Base-by-base conservation (phyloP, 2,329 filamentous ascomycete species). In the Biscogniauxia mediterranea region DNA sequence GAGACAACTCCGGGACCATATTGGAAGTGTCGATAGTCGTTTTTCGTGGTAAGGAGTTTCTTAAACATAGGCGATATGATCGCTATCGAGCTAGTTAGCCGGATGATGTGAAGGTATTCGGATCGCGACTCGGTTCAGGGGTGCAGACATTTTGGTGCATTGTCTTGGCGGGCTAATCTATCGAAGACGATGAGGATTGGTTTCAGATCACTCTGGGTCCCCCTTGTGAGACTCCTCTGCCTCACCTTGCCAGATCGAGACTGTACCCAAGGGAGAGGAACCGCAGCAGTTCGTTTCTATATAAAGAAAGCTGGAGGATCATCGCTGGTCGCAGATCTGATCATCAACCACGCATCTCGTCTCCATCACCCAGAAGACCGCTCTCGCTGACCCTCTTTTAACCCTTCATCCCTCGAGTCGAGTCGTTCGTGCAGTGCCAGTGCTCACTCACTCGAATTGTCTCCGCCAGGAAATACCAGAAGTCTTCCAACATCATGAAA, bases 221-320 rank as follows among this genome's bases (percentile, higher is more conserved):
- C 38, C 38, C 38, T 32, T 54, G 52, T 19, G 52, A 54, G 52
- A 54, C 52, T 28, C 52, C 52, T 54, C 38, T 54, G 52, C 52
- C 52, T 54, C 52, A 54, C 23, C 17, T 26, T 54, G 52, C 23
- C 52, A 28, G 23, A 28, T 25, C 25, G 13, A 42, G 53, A 54
- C 28, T 28, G 21, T 13, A 51, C 21, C 26, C 25, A 19, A 52
- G 19, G 25, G 46, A 28, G 20, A 19, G 38, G n/a, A 28, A 54
- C 52, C 42, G 54, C 38, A 49, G 55, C 54, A 26, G 20, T 63
- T 17, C 28, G 32, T 15, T 54, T 66, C 60, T 66, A 66, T 64
- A 68, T 70, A 68, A 65, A 65, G 61, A 62, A 54, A 52, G 23
- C 61, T 55, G 55, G 67, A 62, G 62, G 68, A 71, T 70, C 64